Base-by-base conservation (phyloP, 352 stramenopile species). In the Pythium dissimile region DNA sequence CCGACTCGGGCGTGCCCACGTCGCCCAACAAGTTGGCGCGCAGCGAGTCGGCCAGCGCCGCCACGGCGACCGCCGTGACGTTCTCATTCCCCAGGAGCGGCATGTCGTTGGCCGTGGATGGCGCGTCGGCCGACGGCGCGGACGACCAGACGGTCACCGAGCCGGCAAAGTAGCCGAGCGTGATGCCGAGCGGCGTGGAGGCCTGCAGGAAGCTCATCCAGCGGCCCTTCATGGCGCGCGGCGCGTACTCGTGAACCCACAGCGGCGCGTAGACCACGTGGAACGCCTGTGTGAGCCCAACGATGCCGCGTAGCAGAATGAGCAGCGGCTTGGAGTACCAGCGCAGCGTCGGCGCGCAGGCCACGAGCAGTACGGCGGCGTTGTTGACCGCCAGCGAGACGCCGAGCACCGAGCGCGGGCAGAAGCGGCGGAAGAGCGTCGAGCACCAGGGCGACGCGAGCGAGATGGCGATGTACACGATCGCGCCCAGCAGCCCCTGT, bases 181-280 rank as follows among this genome's bases (percentile, higher is more conserved):
- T 91, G 64, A 90, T 86, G n/a, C 81, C 81, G 13, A 91, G 67
- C 11, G 84, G 79, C 7, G 84, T 80, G 11, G 84, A 69, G 12
- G 72, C 84, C 66, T 95, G 86, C 11, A 95, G 57, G 57, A 84
- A 94, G 59, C 86, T 94, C 84, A 95, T 94, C 86, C 86, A 95
- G 20, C 62, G 75, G 30, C 72, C 83, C 28, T 72, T 73, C 47
- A 91, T 80, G 15, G 68, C 69, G 31, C 68, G 76, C 7, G 86
- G 84, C 16, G 86, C 84, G 69, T 92, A 93, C 55, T 94, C 86
- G 66, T 95, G 82, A 39, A 93, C 84, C 86, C 86, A 95, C 1
- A 95, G 64, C 44, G 86, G 86, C 45, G 84, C 80, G 64, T 92
- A 95, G 31, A 95, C 84, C 54, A 80, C 92, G 60, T 88, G 79